These are phyloP conservation scores for Dentipellis sp. DNA, from an alignment of 768 basidiomycete genomes.

Conservation along the genomic window DNA sequence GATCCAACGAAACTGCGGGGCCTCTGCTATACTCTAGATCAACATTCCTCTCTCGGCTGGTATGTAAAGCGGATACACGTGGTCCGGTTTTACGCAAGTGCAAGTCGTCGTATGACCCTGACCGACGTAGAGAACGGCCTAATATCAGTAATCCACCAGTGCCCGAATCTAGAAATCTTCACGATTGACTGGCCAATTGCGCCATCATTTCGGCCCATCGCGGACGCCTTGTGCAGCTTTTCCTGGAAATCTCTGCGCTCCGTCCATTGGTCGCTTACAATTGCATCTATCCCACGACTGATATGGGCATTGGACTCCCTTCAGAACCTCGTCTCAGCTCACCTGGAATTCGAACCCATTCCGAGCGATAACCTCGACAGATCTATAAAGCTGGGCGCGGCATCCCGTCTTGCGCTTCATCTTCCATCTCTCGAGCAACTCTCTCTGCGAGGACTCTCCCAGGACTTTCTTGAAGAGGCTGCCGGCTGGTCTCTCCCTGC, in stretches of 20 bases:
- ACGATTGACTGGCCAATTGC: slow-evolving; percentile 59
- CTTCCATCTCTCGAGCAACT: slow-evolving; percentile 55
- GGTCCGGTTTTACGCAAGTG: slow-evolving; percentile 36
- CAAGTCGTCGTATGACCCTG: slow-evolving; percentile 31
- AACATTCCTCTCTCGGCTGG: slow-evolving; percentile 51
- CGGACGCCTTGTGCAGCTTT: slow-evolving; percentile 48
- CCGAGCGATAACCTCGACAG: slow-evolving; percentile 5
- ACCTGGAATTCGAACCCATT: slow-evolving; percentile 37
- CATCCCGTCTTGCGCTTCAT: slow-evolving; percentile 42
- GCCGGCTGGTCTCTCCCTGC: slow-evolving; percentile 56
- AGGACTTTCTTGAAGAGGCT: slow-evolving; percentile 63
- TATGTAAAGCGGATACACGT: slow-evolving; percentile 70
- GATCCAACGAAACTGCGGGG: slow-evolving; percentile 44
- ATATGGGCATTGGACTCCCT: slow-evolving; percentile 67
- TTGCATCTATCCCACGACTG: slow-evolving; percentile 47
- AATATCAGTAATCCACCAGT: slow-evolving; percentile 48
- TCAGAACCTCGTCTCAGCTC: slow-evolving; percentile 43
- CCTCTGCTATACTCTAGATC: slow-evolving; percentile 43
- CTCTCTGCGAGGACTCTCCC: slow-evolving; percentile 47
- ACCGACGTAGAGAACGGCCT: slow-evolving; percentile 46
- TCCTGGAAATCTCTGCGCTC: slow-evolving; percentile 46
- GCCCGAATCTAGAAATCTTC: slow-evolving; percentile 69
- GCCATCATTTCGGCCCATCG: slow-evolving; percentile 50
- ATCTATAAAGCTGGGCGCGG: slow-evolving; percentile 47
- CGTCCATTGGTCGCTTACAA: slow-evolving; percentile 50